Evolutionary conservation across 2,329 filamentous ascomycete genomes (phyloP), one percentile per base, ranked within the genome.

Genomic region (Aspergillus vadensis): DNA sequence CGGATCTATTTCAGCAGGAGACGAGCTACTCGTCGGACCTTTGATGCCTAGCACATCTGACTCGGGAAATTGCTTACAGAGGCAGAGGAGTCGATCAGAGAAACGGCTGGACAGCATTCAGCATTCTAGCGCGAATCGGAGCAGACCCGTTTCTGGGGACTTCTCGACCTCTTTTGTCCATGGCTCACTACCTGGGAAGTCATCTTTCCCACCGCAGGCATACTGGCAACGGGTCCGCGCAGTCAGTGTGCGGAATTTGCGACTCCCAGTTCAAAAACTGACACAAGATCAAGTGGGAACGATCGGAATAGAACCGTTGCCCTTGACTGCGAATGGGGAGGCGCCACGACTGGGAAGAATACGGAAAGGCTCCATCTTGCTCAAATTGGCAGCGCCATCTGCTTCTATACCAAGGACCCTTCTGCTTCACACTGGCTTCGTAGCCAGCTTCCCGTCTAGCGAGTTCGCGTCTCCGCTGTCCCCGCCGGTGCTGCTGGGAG

Each of bases 221-320:
- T 88, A 91, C 75, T 98, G 94, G 94, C 87, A 91, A 63, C 83
- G 83, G 23, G 92, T 94, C 5, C 88, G 85, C 47, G 87, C 98
- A 56, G 88, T 91, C 48, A 98, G 93, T 68, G 88, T 97, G 47
- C 89, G 94, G 21, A 96, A 97, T 67, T 81, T 99, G 8, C 87
- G 94, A 5, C 81, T 97, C 3, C 91, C 94, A 0, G 92, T 97
- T 0, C 86, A 87, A 50, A 86, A 84, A 0, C 82, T 98, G 7
- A 83, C 88, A 54, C 83, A 88, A 15, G 92, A 91, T 9, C 94
- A 99, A 76, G 92, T 94, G 5, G 95, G 94, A 0, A 97, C 93
- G 0, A 85, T 99, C 57, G 94, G 93, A 0, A 81, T 98, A 54
- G 83, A 89, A 58, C 69, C 70, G 9, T 63, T 75, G 17, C 56